Evolutionary conservation across 2,329 filamentous ascomycete genomes (phyloP), one percentile per base, ranked within the genome.

Genomic region (Epicoccum nigrum): DNA sequence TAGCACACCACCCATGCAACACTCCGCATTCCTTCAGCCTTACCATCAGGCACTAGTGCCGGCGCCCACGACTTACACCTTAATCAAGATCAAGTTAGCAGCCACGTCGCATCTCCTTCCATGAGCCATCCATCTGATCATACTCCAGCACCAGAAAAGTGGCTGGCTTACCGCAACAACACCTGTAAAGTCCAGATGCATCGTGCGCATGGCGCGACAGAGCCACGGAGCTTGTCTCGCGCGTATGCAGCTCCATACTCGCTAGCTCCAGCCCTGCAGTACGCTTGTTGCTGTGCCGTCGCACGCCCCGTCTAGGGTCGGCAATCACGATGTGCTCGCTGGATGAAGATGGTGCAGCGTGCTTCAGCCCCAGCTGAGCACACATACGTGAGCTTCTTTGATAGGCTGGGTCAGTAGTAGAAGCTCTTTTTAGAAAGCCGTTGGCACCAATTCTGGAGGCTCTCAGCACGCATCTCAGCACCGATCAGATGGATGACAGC

Each of bases 81-180:
- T 28, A 30, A 44, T 45, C 50, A 54, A 54, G 47, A 52, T 31
- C 39, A 9, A 9, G 23, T 35, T 23, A 45, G 43, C 4, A 46
- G 46, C 43, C 43, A 44, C 20, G 17, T 46, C 7, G 39, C 40
- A 23, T 46, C 53, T 23, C 39, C 38, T 17, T 54, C 39, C 20
- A 25, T 1, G 23, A 6, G 23, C 23, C 12, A 49, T 33, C 31
- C 17, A 31, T 17, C 20, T 41, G 17, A 51, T 51, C 9, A 15
- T 27, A 9, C 35, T 54, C 16, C 16, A 39, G 12, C 27, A 47
- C 21, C 31, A 42, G 23, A 5, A 27, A 7, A 20, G 35, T 8
- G 56, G 50, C 40, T 56, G 50, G 44, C 43, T 50, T 13, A 52
- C 47, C 27, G 35, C 50, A 40, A 30, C 30, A 30, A 30, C 28